Evolutionary conservation across 2,329 filamentous ascomycete genomes (phyloP).

Genomic region (Rhytidhysteron rufulum): DNA sequence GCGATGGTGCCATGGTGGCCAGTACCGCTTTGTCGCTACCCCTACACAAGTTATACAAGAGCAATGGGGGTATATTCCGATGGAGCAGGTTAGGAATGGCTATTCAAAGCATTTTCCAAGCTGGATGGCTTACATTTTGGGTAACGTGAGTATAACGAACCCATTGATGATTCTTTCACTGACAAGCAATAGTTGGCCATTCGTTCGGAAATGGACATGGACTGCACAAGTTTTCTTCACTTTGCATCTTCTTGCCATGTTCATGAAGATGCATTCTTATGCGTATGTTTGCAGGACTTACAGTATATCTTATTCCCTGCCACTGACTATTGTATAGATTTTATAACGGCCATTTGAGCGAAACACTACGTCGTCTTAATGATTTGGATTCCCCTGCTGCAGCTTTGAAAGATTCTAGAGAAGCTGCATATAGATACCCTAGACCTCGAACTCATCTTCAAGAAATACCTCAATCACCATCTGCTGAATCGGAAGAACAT

Average conservation of each 20-base stretch:
- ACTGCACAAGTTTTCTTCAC: constrained; percentile 94
- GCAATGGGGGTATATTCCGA: constrained; percentile 53
- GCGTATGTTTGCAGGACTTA: constrained; percentile 47
- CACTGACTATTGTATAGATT: constrained; percentile 48
- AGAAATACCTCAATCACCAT: constrained; percentile 46
- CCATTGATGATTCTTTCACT: background rate
- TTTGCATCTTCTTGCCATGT: constrained; percentile 81
- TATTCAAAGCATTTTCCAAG: constrained; percentile 79
- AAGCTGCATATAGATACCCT: constrained; percentile 72
- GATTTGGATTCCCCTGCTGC: constrained; percentile 75
- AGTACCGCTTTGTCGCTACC: constrained; percentile 70
- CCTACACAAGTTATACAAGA: constrained; percentile 65
- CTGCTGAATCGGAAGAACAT: constrained; percentile 41
- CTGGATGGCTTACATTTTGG: constrained; percentile 77
- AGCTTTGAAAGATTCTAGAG: constrained; percentile 62
- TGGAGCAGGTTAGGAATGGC: constrained; percentile 78
- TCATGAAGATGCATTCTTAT: constrained; percentile 99
- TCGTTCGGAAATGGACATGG: constrained; percentile 88
- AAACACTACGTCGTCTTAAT: constrained; percentile 75
- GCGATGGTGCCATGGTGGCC: constrained; percentile 80
- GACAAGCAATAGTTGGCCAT: constrained; percentile 61
- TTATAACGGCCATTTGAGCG: constrained; percentile 92
- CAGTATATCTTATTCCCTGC: background rate
- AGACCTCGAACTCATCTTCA: constrained; percentile 46
- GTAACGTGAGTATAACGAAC: constrained; percentile 49